Conservation (phyloP, 139 green algal genomes). For the Chlorella sp. region DNA sequence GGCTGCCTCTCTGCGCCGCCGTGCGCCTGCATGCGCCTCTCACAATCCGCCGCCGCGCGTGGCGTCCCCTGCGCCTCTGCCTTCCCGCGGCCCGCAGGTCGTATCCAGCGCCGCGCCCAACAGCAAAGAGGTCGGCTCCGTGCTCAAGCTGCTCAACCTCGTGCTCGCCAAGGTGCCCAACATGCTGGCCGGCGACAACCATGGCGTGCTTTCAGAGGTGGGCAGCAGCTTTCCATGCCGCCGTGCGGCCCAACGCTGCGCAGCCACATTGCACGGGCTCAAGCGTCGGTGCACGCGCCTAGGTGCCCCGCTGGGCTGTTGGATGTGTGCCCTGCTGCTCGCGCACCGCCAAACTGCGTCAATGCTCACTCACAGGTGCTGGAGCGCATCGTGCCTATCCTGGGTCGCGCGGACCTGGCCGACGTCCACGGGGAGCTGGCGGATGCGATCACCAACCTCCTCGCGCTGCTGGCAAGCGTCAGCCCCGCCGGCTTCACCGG, state of each 20-base stretch:
- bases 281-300: constrained; percentile 1
- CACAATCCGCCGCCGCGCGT: no score
- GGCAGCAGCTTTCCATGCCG: no score
- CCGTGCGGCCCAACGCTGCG: no score
- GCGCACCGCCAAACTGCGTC: no score
- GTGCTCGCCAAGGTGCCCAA: constrained; percentile 17
- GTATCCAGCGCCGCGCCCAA: neutral
- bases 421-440: constrained; percentile 1
- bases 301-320: no score
- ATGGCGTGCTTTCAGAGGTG: no score
- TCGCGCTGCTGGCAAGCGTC: neutral
- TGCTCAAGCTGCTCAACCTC: constrained; percentile 44
- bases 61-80: no score
- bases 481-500: neutral
- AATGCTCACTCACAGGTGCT: constrained; percentile 28
- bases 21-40: no score
- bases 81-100: no score
- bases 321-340: no score
- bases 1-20: no score
- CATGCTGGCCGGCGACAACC: constrained; percentile 16
- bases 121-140: constrained; percentile 28
- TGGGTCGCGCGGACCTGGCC: neutral
- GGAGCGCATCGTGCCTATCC: constrained; percentile 38
- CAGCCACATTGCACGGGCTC: no score
- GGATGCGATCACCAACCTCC: constrained; percentile 10